Evolutionary conservation across 75 land plant species (phyloP).

Genomic region (Sequoiadendron giganteum): DNA sequence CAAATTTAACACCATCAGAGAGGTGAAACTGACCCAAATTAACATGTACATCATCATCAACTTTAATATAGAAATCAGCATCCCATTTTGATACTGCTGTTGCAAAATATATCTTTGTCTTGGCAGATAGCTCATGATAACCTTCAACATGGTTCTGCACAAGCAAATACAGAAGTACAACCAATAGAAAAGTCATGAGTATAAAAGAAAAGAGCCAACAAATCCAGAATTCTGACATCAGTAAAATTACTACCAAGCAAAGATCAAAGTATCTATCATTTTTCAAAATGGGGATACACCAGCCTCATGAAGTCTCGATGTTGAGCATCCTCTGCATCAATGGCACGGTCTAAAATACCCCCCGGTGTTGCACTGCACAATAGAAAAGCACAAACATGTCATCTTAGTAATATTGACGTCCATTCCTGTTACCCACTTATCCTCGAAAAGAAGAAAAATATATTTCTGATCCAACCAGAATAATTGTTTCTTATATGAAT

Average conservation of each 20-base stretch:
- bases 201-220: not conserved
- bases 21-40: conserved; percentile 57
- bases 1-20: not conserved
- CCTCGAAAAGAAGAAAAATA: not conserved
- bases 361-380: conserved; percentile 77
- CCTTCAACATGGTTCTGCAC: conserved; percentile 85
- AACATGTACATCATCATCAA: conserved; percentile 87
- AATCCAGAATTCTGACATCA: not conserved
- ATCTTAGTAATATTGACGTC: not conserved
- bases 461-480: not conserved
- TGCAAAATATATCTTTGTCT: conserved; percentile 78
- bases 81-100: conserved; percentile 83
- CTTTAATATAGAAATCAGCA: conserved; percentile 86
- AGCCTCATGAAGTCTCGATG: conserved; percentile 79
- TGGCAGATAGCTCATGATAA: conserved; percentile 78
- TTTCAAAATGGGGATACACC: conserved; percentile 33
- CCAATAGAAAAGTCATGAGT: not conserved
- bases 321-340: conserved; percentile 86
- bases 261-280: not conserved
- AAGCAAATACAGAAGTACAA: conserved; percentile 6
- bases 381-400: not conserved
- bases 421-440: not conserved
- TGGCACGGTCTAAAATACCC: conserved; percentile 88
- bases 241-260: not conserved
- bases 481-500: not conserved